These are phyloP conservation scores for Pseudogymnoascus sp. DNA, from an alignment of 2,329 filamentous ascomycete species.

Conservation along the genomic window DNA sequence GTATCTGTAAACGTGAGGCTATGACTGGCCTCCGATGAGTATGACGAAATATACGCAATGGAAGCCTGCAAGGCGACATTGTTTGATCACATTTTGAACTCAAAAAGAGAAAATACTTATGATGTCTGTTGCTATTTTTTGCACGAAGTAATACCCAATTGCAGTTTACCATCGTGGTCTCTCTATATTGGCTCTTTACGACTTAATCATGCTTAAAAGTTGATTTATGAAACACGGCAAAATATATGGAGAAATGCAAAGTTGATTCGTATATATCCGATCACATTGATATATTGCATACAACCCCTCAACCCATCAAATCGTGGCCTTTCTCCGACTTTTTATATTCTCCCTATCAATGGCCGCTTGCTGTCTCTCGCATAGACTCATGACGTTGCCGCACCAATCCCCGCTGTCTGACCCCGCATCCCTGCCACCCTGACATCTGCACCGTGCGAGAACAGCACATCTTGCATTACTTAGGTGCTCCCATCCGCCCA, in stretches of 20 bases:
- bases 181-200: background rate
- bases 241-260: background rate
- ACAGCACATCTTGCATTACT: slow-evolving; percentile 8
- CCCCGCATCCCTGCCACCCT: slow-evolving; percentile 4
- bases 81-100: background rate
- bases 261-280: background rate
- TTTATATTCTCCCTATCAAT: slow-evolving; percentile 6
- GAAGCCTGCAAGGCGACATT: background rate
- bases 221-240: background rate
- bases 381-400: slow-evolving; percentile 4
- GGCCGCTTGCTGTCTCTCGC: background rate
- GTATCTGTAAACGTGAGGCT: slow-evolving; percentile 27
- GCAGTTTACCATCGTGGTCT: background rate
- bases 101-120: background rate
- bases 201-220: background rate
- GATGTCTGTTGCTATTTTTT: background rate
- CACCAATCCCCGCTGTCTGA: slow-evolving; percentile 6
- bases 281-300: background rate
- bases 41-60: background rate
- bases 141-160: slow-evolving; percentile 3
- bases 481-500: slow-evolving; percentile 4
- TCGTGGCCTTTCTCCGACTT: background rate
- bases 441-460: slow-evolving; percentile 2
- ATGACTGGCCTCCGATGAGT: background rate
- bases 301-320: background rate